phyloP scores from a whole-genome alignment of 352 stramenopile genomes.

The Globisporangium perplexum region DNA sequence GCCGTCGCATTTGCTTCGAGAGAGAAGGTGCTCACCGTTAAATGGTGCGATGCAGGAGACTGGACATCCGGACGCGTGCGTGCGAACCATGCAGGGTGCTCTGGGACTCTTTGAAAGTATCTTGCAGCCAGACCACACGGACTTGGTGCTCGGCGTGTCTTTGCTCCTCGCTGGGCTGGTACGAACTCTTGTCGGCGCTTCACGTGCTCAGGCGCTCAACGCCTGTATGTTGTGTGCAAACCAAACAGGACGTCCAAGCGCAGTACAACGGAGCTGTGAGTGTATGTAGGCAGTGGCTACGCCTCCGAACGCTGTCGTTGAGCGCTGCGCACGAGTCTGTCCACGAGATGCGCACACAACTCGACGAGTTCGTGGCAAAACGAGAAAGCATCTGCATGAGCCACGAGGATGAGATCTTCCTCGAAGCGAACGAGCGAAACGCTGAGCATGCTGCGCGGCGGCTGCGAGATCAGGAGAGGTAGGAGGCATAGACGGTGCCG shows the following conservation, averaged over 20 bases:
- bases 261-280: slow-evolving; percentile 21
- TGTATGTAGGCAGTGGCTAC: slow-evolving; percentile 17
- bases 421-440: slow-evolving; percentile 17
- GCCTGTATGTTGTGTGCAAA: background rate
- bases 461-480: slow-evolving; percentile 27
- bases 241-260: slow-evolving; percentile 14
- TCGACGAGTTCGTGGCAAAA: slow-evolving; percentile 34
- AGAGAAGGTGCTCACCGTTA: background rate
- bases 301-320: slow-evolving; percentile 9
- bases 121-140: slow-evolving; percentile 32
- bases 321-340: slow-evolving; percentile 12
- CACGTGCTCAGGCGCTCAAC: background rate
- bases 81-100: slow-evolving; percentile 19
- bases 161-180: slow-evolving; percentile 45
- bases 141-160: slow-evolving; percentile 30
- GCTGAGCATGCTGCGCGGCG: slow-evolving; percentile 15
- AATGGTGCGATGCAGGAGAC: slow-evolving; percentile 20
- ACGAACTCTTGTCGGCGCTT: slow-evolving; percentile 1
- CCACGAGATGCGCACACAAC: slow-evolving; percentile 14
- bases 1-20: background rate
- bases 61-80: slow-evolving; percentile 13
- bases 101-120: slow-evolving; percentile 31
- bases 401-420: slow-evolving; percentile 23
- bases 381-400: slow-evolving; percentile 27
- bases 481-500: background rate